Conservation (phyloP, 1,284 basidiomycete species). For the Ustilago shanxiensis region DNA sequence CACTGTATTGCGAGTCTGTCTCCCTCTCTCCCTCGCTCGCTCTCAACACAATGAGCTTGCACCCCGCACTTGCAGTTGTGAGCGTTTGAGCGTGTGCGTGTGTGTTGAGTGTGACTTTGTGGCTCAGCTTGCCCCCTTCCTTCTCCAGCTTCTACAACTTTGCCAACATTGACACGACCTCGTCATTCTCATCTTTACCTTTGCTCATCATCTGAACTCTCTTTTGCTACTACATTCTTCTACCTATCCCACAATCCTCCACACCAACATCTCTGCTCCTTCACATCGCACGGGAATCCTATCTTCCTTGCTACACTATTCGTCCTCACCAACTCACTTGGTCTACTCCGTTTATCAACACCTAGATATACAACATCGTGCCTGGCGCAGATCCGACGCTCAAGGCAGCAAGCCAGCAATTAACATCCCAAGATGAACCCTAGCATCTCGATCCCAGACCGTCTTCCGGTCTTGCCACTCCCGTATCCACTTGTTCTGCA, state of each 20-base stretch:
- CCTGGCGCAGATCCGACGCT: neutral
- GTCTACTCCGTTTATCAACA: neutral
- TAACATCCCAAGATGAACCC: conserved; percentile 30
- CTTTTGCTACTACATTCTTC: neutral
- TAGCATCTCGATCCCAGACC: conserved; percentile 56
- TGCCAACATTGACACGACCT: neutral
- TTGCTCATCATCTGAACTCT: conserved; percentile 2
- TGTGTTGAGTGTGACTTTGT: neutral
- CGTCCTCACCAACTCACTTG: neutral
- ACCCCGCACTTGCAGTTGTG: neutral
- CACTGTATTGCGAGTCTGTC: too few relatives aligned
- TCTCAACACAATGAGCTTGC: too few relatives aligned
- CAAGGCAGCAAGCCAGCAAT: neutral
- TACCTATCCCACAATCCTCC: neutral
- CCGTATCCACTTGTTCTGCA: conserved; percentile 68
- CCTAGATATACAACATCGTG: neutral
- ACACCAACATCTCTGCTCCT: neutral
- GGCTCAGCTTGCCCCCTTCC: neutral
- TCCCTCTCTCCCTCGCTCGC: neutral
- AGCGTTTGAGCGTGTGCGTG: neutral
- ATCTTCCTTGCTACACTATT: too few relatives aligned
- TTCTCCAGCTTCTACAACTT: neutral
- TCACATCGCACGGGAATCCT: neutral
- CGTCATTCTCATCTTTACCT: neutral
- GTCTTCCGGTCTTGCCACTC: conserved; percentile 63